Base-by-base conservation (phyloP, 768 basidiomycete genomes). In the Sarcomyxa edulis region DNA sequence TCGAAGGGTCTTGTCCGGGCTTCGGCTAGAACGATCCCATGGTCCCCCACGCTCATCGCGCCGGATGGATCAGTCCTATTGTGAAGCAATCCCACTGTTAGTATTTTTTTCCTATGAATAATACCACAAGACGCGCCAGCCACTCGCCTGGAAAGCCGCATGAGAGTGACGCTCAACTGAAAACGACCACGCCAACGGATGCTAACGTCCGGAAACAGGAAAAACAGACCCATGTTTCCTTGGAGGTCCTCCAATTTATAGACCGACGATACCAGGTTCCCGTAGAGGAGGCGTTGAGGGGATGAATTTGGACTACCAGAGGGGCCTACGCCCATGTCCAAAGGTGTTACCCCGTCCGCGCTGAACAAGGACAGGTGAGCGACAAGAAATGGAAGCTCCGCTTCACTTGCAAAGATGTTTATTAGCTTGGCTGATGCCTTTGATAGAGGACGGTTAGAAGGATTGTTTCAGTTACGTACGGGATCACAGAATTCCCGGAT, bases 181-280 rank as follows among this genome's bases (percentile, higher is more conserved):
- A 82, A 96, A 12, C 69, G 73, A 6, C 92, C 92, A 18, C 76
- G 69, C 66, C 74, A 75, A 12, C 88, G 76, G 40, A 95, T 78
- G 55, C 88, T 90, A 50, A 89, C 88, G 59, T 96, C 92, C 6
- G 92, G 83, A 52, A 94, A 96, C 38, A 92, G 62, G 51, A 96
- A 93, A 59, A 86, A 93, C 31, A 88, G 66, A n/a, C 91, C 85
- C 50, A 71, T 68, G 35, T 82, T 78, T 40, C 88, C 88, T 56
- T 86, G 78, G 26, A 85, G 69, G 57, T 95, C 87, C 45, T 84
- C 77, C 51, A 92, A 65, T 35, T 81, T 74, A 32, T 93, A 81
- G 5, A 89, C 75, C 1, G 85, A 82, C 11, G 91, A 81, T 19
- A 94, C 88, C 20, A 94, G 66, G 45, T 83, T 88, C 32, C 92